A percentile compares a stretch with the other conserved stretches of the same genome.
phyloP scores from a whole-genome alignment of 345 rosid species.

The Hevea brasiliensis region DNA sequence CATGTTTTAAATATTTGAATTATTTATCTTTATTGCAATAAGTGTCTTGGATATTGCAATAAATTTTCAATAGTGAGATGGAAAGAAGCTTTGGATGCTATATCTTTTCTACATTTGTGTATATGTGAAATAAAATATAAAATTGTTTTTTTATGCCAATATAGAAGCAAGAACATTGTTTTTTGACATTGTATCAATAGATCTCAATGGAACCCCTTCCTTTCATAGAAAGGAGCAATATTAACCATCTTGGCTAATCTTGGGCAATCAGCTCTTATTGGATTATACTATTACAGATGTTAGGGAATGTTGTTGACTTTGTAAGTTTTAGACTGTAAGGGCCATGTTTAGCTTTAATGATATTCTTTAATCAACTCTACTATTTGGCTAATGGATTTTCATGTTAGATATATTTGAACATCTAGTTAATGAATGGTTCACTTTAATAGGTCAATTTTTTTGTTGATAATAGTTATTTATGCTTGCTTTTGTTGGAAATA shows the following conservation, averaged over 20 bases:
- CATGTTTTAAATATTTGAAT: neutral
- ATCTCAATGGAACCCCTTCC: no score
- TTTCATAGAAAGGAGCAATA: neutral
- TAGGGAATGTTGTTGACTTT: neutral
- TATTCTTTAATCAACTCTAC: neutral
- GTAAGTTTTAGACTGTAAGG: neutral
- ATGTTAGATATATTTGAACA: neutral
- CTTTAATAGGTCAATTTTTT: no score
- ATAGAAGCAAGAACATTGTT: neutral
- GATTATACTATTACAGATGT: neutral
- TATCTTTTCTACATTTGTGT: neutral
- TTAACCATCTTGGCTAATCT: neutral
- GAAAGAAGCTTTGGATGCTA: neutral
- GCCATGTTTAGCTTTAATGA: neutral
- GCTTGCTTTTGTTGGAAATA: no score
- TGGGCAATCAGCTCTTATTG: neutral
- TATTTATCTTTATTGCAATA: neutral
- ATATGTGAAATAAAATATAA: neutral
- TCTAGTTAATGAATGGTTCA: no score
- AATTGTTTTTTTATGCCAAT: neutral
- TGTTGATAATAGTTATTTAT: no score
- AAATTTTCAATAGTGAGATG: neutral
- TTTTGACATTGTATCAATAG: neutral
- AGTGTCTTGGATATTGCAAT: neutral
- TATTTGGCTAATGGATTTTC: neutral